Base-by-base conservation (phyloP, 2,329 filamentous ascomycete species). In the Mariannaea sp. region DNA sequence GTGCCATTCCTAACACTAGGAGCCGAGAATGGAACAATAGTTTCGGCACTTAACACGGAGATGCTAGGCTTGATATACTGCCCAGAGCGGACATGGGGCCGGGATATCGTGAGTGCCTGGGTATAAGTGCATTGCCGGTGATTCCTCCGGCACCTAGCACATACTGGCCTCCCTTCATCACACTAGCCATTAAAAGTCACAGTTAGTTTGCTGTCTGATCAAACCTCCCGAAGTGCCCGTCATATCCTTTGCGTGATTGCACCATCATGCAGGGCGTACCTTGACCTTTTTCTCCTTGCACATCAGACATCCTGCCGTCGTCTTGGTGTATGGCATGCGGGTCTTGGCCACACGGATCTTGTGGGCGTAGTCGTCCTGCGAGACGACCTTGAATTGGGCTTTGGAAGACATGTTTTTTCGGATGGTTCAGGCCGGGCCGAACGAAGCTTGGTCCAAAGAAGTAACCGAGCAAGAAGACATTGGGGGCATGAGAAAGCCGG, bases 221-320 rank as follows among this genome's bases (percentile, higher is more conserved):
- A 32, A 5, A 12, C 9, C 26, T 29, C 7, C 29, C 29, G 13
- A 24, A 27, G n/a, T 27, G 2, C n/a, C 5, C 4, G 13, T 19
- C 2, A 13, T 16, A 27, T n/a, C 1, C 17, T 7, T 6, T 16
- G 5, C 4, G 10, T 13, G 6, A 30, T n/a, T n/a, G n/a, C n/a
- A n/a, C n/a, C n/a, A n/a, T n/a, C n/a, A n/a, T n/a, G n/a, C 8
- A 12, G n/a, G 7, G 12, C 50, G 6, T 12, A 40, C 50, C 44
- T 53, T 53, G 44, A 48, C 50, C 24, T 53, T 53, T 26, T 49
- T 53, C 10, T 33, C 32, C 50, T 53, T 53, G 22, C 44, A 53
- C 32, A 48, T 29, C 14, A 44, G 26, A 38, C 50, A 53, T 14
- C 50, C 50, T 3, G 32, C 17, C n/a, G 22, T 33, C 14, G 44